Conservation (phyloP, 768 basidiomycete genomes). For the Suillus cothurnatus region DNA sequence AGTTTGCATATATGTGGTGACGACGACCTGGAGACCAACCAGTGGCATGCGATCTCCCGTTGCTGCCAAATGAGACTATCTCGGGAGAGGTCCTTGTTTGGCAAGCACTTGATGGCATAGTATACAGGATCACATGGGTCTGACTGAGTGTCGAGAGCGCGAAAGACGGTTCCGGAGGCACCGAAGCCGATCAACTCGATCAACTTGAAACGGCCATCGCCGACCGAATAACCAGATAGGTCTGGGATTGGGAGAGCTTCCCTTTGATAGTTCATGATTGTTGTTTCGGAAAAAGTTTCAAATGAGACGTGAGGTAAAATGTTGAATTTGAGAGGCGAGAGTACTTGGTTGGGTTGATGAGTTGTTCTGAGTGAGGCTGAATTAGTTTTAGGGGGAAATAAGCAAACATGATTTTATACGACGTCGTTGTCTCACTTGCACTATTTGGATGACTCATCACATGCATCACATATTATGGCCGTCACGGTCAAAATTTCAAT, state of each 20-base stretch:
- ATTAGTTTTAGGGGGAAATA: background rate
- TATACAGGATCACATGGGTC: conserved; percentile 40
- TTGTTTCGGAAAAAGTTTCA: background rate
- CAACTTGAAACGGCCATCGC: conserved; percentile 62
- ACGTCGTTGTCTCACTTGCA: background rate
- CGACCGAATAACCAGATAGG: conserved; percentile 52
- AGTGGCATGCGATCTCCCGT: conserved; percentile 66
- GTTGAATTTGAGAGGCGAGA: background rate
- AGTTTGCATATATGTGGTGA: conserved; percentile 66
- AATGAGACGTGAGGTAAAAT: background rate
- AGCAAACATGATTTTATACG: background rate
- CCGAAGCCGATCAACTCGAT: conserved; percentile 68
- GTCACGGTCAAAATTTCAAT: no score
- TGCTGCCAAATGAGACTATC: conserved; percentile 59
- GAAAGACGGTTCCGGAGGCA: conserved; percentile 77
- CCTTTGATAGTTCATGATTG: background rate
- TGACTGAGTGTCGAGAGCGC: conserved; percentile 55
- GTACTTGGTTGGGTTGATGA: background rate
- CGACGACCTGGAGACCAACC: conserved; percentile 47
- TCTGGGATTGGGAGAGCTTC: conserved; percentile 40
- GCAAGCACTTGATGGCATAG: conserved; percentile 79
- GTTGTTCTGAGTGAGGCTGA: background rate
- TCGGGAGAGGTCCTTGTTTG: conserved; percentile 52
- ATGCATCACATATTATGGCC: no score
- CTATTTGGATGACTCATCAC: background rate